Conservation (phyloP, 2,329 filamentous ascomycete species). For the Arachnomyces sp. region DNA sequence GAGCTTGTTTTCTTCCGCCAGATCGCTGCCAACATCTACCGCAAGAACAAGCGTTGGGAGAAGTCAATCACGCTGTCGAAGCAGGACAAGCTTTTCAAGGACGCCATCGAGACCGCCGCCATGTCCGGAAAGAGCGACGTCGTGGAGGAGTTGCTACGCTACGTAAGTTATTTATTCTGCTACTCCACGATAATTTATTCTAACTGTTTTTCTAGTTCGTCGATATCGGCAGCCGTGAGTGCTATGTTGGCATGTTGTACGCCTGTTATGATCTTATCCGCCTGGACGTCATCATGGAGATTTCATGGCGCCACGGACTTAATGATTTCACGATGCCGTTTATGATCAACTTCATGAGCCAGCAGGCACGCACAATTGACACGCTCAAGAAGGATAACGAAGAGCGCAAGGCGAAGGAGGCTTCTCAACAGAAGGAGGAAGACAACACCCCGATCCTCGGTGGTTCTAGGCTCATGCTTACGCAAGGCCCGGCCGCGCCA, state of each 20-base stretch:
- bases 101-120: constrained; percentile 95
- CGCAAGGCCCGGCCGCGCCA: constrained; percentile 62
- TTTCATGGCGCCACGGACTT: constrained; percentile 93
- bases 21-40: constrained; percentile 96
- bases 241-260: constrained; percentile 99
- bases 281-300: constrained; percentile 84
- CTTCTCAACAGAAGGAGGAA: constrained; percentile 77
- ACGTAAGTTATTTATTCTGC: constrained; percentile 60
- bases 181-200: constrained; percentile 10
- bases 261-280: constrained; percentile 96
- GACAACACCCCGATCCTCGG: constrained; percentile 91
- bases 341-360: constrained; percentile 96
- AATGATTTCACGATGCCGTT: constrained; percentile 99
- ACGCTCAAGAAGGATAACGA: constrained; percentile 91
- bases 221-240: constrained; percentile 97
- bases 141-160: constrained; percentile 90
- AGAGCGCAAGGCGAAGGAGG: constrained; percentile 67
- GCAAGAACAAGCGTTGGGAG: constrained; percentile 99
- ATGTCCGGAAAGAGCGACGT: constrained; percentile 85
- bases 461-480: constrained; percentile 85
- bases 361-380: constrained; percentile 81
- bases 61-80: constrained; percentile 97
- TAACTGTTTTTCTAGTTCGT: constrained; percentile 64
- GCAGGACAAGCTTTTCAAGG: constrained; percentile 99
- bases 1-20: constrained; percentile 99